Conservation (phyloP, 208 protist species). For the Trypanosoma boissoni region DNA sequence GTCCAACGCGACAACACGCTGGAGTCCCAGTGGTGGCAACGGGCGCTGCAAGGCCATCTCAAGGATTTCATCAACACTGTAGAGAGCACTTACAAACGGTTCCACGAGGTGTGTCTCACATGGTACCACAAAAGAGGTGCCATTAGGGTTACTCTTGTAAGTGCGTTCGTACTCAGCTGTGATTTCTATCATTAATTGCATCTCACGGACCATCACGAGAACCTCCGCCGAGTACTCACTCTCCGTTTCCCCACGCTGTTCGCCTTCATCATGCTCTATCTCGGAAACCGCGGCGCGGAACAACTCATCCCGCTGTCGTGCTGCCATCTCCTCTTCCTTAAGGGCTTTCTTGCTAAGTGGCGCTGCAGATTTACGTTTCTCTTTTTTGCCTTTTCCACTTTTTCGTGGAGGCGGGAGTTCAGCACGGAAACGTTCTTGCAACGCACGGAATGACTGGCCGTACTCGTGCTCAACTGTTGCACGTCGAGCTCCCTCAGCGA, state of each 20-base stretch:
- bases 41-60: slow-evolving; percentile 50
- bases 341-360: slow-evolving; percentile 43
- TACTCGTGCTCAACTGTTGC: slow-evolving; percentile 45
- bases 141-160: slow-evolving; percentile 43
- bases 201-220: slow-evolving; percentile 52
- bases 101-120: slow-evolving; percentile 58
- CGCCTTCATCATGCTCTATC: slow-evolving; percentile 59
- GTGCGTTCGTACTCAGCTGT: slow-evolving; percentile 65
- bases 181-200: slow-evolving; percentile 46
- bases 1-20: slow-evolving; percentile 79
- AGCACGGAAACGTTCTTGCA: slow-evolving; percentile 32
- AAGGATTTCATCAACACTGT: slow-evolving; percentile 71
- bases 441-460: slow-evolving; percentile 27
- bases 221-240: slow-evolving; percentile 66
- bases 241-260: slow-evolving; percentile 28
- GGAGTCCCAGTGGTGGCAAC: slow-evolving; percentile 51
- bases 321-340: slow-evolving; percentile 53
- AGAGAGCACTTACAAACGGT: slow-evolving; percentile 58
- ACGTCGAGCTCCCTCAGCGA: slow-evolving; percentile 56
- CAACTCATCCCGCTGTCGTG: slow-evolving; percentile 47
- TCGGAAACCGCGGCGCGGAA: slow-evolving; percentile 40
- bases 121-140: slow-evolving; percentile 55
- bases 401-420: slow-evolving; percentile 32
- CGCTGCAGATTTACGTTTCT: slow-evolving; percentile 15
- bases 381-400: slow-evolving; percentile 43